Percentiles rank a stretch among this genome's conserved stretches.
Evolutionary conservation across 257 asterid genomes (phyloP).

Genomic region (Nicotiana undulata): DNA sequence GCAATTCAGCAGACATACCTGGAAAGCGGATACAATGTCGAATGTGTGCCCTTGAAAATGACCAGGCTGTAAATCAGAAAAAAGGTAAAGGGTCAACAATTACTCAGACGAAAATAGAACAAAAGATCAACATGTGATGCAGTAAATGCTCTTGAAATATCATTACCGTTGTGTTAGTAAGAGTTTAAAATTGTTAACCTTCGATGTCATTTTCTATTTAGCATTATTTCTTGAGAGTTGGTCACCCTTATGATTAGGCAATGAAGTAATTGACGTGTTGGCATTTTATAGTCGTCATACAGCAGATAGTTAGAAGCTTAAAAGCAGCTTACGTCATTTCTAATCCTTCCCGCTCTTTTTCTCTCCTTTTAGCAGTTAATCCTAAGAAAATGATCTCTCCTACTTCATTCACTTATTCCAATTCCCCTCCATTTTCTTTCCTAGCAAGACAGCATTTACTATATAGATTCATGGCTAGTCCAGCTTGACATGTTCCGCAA

Average conservation of each 20-base stretch:
- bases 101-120: not conserved
- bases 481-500: not conserved
- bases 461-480: not conserved
- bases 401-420: not conserved
- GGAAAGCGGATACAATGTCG: constrained; percentile 91
- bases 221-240: not conserved
- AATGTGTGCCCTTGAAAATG: constrained; percentile 84
- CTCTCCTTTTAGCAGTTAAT: not conserved
- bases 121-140: not conserved
- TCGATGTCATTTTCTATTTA: not conserved
- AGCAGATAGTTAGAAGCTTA: not conserved
- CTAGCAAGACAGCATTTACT: not conserved
- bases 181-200: not conserved
- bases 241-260: not conserved
- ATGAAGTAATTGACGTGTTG: not conserved
- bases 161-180: not conserved
- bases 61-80: constrained; percentile 72
- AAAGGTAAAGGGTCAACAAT: constrained; percentile 5
- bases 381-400: not conserved
- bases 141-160: not conserved
- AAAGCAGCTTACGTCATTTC: not conserved
- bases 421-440: not conserved
- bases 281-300: not conserved
- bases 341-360: not conserved
- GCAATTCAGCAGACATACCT: constrained; percentile 36